Evolutionary conservation across 2,329 filamentous ascomycete species (phyloP).

Genomic region (Xenosphaeropsis pyriputrescens): DNA sequence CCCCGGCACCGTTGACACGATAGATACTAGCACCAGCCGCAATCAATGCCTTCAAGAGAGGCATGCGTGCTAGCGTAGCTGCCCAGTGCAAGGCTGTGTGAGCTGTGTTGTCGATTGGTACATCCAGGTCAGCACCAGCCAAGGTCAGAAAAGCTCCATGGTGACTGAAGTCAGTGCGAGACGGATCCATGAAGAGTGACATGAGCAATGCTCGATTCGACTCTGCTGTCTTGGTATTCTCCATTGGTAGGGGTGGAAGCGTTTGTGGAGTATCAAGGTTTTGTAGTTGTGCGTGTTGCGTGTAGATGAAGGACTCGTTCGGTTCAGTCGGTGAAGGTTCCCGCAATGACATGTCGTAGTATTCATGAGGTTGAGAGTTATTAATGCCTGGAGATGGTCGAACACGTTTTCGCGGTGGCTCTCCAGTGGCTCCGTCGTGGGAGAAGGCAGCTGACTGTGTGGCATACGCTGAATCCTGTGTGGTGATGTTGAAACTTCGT

Average conservation of each 20-base stretch:
- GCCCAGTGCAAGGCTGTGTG: constrained; percentile 96
- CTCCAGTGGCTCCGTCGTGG: constrained; percentile 36
- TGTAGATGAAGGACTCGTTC: constrained; percentile 64
- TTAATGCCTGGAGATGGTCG: constrained; percentile 39
- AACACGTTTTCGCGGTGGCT: constrained; percentile 72
- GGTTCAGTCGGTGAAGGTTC: constrained; percentile 61
- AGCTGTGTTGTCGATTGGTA: constrained; percentile 77
- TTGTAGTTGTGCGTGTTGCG: constrained; percentile 28
- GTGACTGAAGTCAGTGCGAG: constrained; percentile 53
- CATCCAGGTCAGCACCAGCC: constrained; percentile 70
- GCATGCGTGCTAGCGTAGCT: constrained; percentile 75
- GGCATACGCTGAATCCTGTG: constrained; percentile 50
- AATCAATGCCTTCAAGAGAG: constrained; percentile 69
- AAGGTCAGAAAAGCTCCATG: constrained; percentile 67
- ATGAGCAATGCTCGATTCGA: constrained; percentile 71
- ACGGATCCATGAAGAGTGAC: constrained; percentile 66
- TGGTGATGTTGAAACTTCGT: constrained; percentile 49
- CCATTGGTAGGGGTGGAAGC: constrained; percentile 48
- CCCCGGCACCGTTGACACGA: constrained; percentile 76
- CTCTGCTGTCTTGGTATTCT: constrained; percentile 50
- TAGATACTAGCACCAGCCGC: constrained; percentile 75
- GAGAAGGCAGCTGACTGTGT: constrained; percentile 30
- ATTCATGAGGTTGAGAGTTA: constrained; percentile 19
- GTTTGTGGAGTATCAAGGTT: constrained; percentile 40
- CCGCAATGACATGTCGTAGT: constrained; percentile 42